phyloP scores from a whole-genome alignment of 2,329 filamentous ascomycete genomes.

The Pseudofabraea citricarpa region DNA sequence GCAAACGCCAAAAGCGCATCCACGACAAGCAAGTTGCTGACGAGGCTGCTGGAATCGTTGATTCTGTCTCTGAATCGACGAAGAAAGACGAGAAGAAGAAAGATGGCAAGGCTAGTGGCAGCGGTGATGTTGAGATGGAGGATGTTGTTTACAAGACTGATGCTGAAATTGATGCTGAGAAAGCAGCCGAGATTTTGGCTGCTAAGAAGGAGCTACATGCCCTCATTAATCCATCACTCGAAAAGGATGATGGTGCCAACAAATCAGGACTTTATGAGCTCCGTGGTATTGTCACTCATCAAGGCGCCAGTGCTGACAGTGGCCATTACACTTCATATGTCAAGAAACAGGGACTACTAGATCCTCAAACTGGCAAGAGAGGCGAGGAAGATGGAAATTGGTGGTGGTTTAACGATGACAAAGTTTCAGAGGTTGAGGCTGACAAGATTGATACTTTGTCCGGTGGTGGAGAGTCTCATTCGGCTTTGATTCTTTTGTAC shows the following conservation, averaged over 20 bases:
- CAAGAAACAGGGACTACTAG: slow-evolving; percentile 76
- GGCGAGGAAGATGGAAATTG: slow-evolving; percentile 86
- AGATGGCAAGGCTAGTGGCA: slow-evolving; percentile 33
- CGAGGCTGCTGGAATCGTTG: slow-evolving; percentile 41
- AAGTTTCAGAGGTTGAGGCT: slow-evolving; percentile 83
- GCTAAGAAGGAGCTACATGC: slow-evolving; percentile 85
- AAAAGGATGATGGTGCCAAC: slow-evolving; percentile 77
- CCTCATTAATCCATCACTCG: slow-evolving; percentile 70
- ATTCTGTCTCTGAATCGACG: slow-evolving; percentile 34
- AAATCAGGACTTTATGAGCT: slow-evolving; percentile 95
- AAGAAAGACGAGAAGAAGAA: slow-evolving; percentile 44
- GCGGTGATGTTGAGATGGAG: slow-evolving; percentile 68
- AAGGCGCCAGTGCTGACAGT: slow-evolving; percentile 93
- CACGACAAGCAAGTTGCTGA: slow-evolving; percentile 44
- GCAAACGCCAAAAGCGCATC: slow-evolving; percentile 80
- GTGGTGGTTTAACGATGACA: slow-evolving; percentile 99
- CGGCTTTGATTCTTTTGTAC: slow-evolving; percentile 76
- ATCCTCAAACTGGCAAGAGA: slow-evolving; percentile 71
- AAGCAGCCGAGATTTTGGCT: slow-evolving; percentile 64
- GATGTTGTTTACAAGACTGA: slow-evolving; percentile 74
- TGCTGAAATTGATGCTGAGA: slow-evolving; percentile 85
- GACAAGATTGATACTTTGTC: slow-evolving; percentile 89
- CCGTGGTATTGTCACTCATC: slow-evolving; percentile 89
- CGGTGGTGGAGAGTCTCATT: slow-evolving; percentile 85
- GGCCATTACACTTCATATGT: slow-evolving; percentile 98